Percentiles rank a stretch among this genome's conserved stretches.
Evolutionary conservation across 2,329 filamentous ascomycete genomes (phyloP).

Genomic region (Colletotrichum camelliae): DNA sequence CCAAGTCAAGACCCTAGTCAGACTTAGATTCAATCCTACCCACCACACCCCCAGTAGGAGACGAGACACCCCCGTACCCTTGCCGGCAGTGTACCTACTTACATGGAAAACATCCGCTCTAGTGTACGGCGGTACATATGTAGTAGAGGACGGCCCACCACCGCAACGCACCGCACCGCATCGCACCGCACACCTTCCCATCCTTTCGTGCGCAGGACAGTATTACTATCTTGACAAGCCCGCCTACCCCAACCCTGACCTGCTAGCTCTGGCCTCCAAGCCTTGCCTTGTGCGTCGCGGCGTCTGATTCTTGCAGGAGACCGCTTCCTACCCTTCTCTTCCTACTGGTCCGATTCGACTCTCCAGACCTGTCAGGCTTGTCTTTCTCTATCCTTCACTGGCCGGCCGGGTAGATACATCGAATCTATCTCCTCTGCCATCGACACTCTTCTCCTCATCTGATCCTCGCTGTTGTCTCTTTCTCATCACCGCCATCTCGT

Average conservation of each 20-base stretch:
- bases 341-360: constrained; percentile 19
- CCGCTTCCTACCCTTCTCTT: constrained; percentile 5
- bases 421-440: not conserved
- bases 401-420: not conserved
- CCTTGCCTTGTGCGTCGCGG: constrained; percentile 22
- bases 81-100: constrained; percentile 18
- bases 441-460: not conserved
- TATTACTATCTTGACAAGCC: constrained; percentile 22
- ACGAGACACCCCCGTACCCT: constrained; percentile 20
- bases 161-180: not conserved
- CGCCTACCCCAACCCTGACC: constrained; percentile 17
- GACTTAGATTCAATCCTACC: constrained; percentile 21
- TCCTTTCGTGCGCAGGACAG: constrained; percentile 9
- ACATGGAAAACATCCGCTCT: constrained; percentile 1
- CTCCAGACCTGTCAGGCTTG: not conserved
- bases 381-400: constrained; percentile 6
- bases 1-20: constrained; percentile 13
- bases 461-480: constrained; percentile 1
- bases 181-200: not conserved
- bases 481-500: not conserved
- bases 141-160: constrained; percentile 16
- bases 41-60: constrained; percentile 18
- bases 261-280: constrained; percentile 11
- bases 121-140: constrained; percentile 21
- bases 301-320: constrained; percentile 24